These are phyloP conservation scores for Tetracladium maxilliforme DNA, from an alignment of 2,329 filamentous ascomycete genomes.

Conservation along the genomic window DNA sequence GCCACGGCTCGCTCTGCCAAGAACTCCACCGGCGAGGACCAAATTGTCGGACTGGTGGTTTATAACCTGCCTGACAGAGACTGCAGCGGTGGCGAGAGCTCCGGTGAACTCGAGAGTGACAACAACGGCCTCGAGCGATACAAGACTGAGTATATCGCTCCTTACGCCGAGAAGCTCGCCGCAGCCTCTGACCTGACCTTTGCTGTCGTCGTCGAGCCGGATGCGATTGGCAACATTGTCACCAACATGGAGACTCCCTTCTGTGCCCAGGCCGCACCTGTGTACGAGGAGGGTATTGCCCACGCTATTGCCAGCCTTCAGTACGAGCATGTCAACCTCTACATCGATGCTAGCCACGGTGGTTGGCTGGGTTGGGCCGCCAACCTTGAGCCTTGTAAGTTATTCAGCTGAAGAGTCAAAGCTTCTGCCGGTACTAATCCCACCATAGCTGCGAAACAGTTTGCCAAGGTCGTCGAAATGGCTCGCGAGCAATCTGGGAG, in stretches of 20 bases:
- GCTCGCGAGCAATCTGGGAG: too few species aligned
- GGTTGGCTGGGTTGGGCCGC: constrained; percentile 26
- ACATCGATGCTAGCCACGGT: constrained; percentile 25
- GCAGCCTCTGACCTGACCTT: constrained; percentile 22
- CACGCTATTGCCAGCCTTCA: constrained; percentile 23
- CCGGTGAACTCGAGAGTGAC: constrained; percentile 21
- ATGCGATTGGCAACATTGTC: constrained; percentile 25
- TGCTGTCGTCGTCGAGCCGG: constrained; percentile 27
- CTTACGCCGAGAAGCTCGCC: constrained; percentile 19
- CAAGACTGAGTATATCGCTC: constrained; percentile 23
- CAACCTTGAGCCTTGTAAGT: constrained; percentile 20
- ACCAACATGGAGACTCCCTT: constrained; percentile 21
- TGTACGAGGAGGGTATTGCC: constrained; percentile 25
- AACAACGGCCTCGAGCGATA: constrained; percentile 22
- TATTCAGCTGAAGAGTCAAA: constrained; percentile 1
- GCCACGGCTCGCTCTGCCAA: constrained; percentile 19
- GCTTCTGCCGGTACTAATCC: too few species aligned
- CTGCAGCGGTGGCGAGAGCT: constrained; percentile 25
- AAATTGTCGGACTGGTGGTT: constrained; percentile 26
- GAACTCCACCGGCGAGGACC: constrained; percentile 16
- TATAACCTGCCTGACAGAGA: constrained; percentile 29
- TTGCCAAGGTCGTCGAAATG: constrained; percentile 20
- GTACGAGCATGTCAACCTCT: constrained; percentile 19
- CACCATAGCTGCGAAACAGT: constrained; percentile 19
- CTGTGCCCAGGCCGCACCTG: constrained; percentile 19